Percentiles rank a stretch among this genome's conserved stretches.
Evolutionary conservation across 2,329 filamentous ascomycete species (phyloP).

Genomic region (Mollisia scopiformis): DNA sequence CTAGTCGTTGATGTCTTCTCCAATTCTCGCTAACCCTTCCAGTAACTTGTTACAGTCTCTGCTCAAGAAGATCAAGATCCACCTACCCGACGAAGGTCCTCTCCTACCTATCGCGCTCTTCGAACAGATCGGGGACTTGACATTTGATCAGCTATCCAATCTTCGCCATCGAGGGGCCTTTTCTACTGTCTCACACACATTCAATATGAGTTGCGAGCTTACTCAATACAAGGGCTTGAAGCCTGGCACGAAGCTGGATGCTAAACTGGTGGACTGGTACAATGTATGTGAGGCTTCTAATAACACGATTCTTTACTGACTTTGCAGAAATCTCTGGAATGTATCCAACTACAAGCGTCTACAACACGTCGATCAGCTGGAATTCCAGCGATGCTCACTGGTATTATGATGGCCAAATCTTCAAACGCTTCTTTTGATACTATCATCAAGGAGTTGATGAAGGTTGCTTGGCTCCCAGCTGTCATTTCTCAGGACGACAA

Average conservation of each 20-base stretch:
- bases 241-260: neutral
- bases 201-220: conserved; percentile 76
- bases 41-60: conserved; percentile 74
- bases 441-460: conserved; percentile 64
- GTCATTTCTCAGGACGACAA: conserved; percentile 56
- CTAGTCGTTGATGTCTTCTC: no score
- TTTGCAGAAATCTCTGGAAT: conserved; percentile 62
- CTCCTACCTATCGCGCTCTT: conserved; percentile 61
- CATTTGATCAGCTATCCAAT: conserved; percentile 80
- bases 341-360: conserved; percentile 75
- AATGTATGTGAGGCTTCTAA: conserved; percentile 46
- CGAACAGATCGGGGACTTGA: conserved; percentile 68
- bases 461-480: conserved; percentile 58
- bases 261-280: conserved; percentile 62
- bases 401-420: conserved; percentile 72
- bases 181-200: conserved; percentile 88
- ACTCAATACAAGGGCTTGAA: conserved; percentile 42
- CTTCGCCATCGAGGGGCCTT: conserved; percentile 92
- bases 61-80: conserved; percentile 46
- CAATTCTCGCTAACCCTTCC: conserved; percentile 8
- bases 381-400: conserved; percentile 83
- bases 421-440: conserved; percentile 62
- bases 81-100: conserved; percentile 42
- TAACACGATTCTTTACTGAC: neutral
- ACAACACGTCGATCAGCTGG: conserved; percentile 92